Percentiles rank a stretch among this genome's conserved stretches.
These are phyloP conservation scores for Macrolepiota dolichaula DNA, from an alignment of 768 basidiomycete genomes.

Conservation along the genomic window DNA sequence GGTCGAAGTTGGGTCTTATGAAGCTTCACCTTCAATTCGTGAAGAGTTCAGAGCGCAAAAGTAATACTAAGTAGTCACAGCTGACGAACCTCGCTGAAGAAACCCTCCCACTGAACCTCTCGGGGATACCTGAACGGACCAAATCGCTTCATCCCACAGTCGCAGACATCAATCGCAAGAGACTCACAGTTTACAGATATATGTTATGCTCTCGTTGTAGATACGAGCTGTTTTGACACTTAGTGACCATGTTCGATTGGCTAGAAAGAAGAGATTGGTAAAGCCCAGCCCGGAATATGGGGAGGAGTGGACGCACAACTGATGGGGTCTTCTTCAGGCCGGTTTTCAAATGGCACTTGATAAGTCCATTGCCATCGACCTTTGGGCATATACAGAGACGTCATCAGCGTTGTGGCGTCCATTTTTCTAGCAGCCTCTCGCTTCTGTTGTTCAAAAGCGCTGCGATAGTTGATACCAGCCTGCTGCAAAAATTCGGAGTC, in stretches of 20 bases:
- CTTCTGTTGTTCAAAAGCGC: neutral
- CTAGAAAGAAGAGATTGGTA: neutral
- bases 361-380: slow-evolving; percentile 8
- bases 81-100: slow-evolving; percentile 6
- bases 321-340: neutral
- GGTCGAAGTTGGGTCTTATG: slow-evolving; percentile 47
- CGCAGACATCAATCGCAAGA: neutral
- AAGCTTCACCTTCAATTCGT: slow-evolving; percentile 53
- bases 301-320: neutral
- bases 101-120: slow-evolving; percentile 4
- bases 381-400: neutral
- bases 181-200: slow-evolving; percentile 10
- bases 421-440: neutral
- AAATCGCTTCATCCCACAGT: neutral
- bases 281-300: neutral
- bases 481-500: neutral
- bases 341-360: slow-evolving; percentile 1
- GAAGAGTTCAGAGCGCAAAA: neutral
- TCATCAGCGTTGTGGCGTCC: neutral
- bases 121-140: slow-evolving; percentile 7
- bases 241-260: neutral
- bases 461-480: slow-evolving; percentile 1
- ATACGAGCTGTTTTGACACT: neutral
- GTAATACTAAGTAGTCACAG: neutral
- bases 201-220: slow-evolving; percentile 5